Conservation (phyloP, 2,329 filamentous ascomycete species). For the Stagonosporopsis vannaccii region DNA sequence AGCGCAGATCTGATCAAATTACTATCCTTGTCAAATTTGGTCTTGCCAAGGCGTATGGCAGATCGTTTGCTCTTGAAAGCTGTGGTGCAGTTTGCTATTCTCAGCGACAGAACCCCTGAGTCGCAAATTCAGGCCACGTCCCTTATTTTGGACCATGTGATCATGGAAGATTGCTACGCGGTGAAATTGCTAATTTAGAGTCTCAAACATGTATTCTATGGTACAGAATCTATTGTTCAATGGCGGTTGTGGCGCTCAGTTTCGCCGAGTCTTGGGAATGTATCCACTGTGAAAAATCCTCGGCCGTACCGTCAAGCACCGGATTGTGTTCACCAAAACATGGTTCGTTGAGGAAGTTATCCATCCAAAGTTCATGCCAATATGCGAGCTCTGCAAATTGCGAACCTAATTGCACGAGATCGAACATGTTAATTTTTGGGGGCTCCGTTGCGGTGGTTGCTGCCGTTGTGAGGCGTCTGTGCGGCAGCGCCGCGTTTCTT, state of each 20-base stretch:
- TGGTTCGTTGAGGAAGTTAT: conserved; percentile 1
- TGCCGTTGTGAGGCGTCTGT: background rate
- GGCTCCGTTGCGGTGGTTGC: background rate
- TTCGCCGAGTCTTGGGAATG: background rate
- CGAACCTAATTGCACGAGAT: background rate
- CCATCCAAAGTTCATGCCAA: background rate
- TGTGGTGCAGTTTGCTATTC: background rate
- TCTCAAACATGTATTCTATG: background rate
- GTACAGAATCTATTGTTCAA: background rate
- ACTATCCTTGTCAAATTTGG: background rate
- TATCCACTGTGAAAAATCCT: background rate
- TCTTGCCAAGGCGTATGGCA: background rate
- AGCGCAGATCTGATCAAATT: background rate
- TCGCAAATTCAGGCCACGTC: background rate
- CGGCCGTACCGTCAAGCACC: background rate
- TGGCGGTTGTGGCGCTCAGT: background rate
- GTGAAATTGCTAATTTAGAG: background rate
- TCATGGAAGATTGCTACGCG: background rate
- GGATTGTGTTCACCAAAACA: background rate
- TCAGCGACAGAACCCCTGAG: background rate
- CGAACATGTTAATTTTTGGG: background rate
- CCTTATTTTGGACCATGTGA: background rate
- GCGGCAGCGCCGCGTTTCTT: background rate
- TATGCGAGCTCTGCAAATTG: conserved; percentile 5
- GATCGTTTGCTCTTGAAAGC: background rate